A percentile compares a stretch with the other conserved stretches of the same genome.
phyloP scores from a whole-genome alignment of 73 alveolate species.

The Breviolum minutum region DNA sequence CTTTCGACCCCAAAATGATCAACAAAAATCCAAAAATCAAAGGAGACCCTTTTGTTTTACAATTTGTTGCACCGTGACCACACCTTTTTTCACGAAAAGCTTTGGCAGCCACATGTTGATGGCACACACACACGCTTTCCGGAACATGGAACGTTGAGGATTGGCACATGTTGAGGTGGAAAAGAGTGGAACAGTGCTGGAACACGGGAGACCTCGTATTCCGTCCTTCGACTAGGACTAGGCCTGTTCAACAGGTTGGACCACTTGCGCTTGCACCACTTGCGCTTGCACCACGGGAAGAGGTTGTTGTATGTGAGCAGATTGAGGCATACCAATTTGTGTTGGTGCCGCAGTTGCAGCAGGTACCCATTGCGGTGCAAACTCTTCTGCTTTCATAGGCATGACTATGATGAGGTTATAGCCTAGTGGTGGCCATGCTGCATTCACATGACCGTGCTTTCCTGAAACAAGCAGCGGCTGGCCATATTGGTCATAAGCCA shows the following conservation, averaged over 20 bases:
- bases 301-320: too few relatives aligned
- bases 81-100: too few relatives aligned
- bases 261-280: too few relatives aligned
- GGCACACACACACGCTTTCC: neutral
- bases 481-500: slow-evolving; percentile 18
- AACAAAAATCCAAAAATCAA: too few relatives aligned
- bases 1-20: neutral
- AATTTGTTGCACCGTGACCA: too few relatives aligned
- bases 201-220: too few relatives aligned
- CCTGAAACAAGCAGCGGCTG: neutral
- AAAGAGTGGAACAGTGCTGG: neutral
- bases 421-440: neutral
- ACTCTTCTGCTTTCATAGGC: neutral
- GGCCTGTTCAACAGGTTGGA: too few relatives aligned
- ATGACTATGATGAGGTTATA: neutral
- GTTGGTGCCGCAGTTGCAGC: neutral
- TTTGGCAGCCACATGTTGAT: neutral
- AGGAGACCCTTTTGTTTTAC: too few relatives aligned
- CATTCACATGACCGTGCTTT: neutral
- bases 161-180: too few relatives aligned
- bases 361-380: slow-evolving; percentile 22
- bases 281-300: too few relatives aligned
- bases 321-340: neutral
- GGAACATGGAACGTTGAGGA: too few relatives aligned
- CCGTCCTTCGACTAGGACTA: too few relatives aligned